These are phyloP conservation scores for Polyporus arcularius DNA, from an alignment of 768 basidiomycete genomes.

Conservation along the genomic window DNA sequence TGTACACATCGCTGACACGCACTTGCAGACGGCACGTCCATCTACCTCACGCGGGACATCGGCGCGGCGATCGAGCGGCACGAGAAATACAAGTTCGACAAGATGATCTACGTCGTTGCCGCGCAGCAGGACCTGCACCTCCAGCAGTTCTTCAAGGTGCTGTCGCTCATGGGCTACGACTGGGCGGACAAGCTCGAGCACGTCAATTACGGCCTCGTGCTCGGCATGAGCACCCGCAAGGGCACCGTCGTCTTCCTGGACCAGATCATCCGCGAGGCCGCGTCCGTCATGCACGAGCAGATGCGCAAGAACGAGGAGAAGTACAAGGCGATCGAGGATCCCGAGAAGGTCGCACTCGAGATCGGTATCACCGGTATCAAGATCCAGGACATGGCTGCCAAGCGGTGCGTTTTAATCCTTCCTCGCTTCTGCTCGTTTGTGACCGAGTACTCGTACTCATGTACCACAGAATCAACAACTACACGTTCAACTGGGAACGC, in stretches of 20 bases:
- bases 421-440: background rate
- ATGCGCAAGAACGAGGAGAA: conserved; percentile 96
- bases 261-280: conserved; percentile 88
- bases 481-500: conserved; percentile 91
- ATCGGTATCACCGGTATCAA: conserved; percentile 97
- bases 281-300: conserved; percentile 91
- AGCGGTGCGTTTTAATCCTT: conserved; percentile 55
- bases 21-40: conserved; percentile 80
- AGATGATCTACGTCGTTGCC: conserved; percentile 93
- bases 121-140: conserved; percentile 87
- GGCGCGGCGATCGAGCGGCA: conserved; percentile 91
- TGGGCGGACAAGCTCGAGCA: conserved; percentile 86
- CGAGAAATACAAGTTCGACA: conserved; percentile 87
- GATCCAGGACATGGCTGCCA: conserved; percentile 97
- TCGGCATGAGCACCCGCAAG: conserved; percentile 92
- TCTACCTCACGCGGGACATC: conserved; percentile 95
- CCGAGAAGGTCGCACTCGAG: conserved; percentile 73
- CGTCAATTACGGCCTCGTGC: conserved; percentile 89
- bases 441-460: background rate
- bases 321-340: conserved; percentile 85
- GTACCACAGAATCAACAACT: conserved; percentile 82
- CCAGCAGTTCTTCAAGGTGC: conserved; percentile 90
- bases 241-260: conserved; percentile 95
- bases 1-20: background rate
- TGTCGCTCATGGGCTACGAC: conserved; percentile 85